These are phyloP conservation scores for Termitomyces sp. DNA, from an alignment of 768 basidiomycete species.

Conservation along the genomic window DNA sequence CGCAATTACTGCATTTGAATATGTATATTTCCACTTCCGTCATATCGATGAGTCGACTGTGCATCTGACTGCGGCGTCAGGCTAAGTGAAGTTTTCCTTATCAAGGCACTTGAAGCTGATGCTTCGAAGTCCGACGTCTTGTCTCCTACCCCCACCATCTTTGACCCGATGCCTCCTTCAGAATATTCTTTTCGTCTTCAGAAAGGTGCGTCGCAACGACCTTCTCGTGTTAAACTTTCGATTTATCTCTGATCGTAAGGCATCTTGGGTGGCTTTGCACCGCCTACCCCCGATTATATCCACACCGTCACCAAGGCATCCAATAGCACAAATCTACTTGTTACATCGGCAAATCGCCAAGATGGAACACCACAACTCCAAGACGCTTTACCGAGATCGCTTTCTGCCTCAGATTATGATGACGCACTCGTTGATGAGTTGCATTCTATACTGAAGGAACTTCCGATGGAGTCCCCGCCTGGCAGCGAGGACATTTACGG, in stretches of 20 bases:
- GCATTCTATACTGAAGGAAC: slow-evolving; percentile 47
- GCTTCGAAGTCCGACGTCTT: background rate
- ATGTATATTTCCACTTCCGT: background rate
- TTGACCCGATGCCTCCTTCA: slow-evolving; percentile 26
- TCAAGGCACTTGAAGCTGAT: background rate
- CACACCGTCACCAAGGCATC: slow-evolving; percentile 42
- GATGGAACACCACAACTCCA: slow-evolving; percentile 40
- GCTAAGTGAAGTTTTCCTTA: background rate
- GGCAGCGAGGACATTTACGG: slow-evolving; percentile 74
- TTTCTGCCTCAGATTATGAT: slow-evolving; percentile 25
- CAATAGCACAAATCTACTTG: slow-evolving; percentile 28
- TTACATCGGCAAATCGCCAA: slow-evolving; percentile 43
- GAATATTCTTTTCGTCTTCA: slow-evolving; percentile 58
- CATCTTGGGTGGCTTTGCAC: slow-evolving; percentile 71
- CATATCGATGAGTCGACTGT: background rate
- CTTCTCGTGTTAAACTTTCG: background rate
- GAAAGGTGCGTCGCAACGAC: slow-evolving; percentile 36
- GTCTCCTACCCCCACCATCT: background rate
- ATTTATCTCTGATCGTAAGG: slow-evolving; percentile 34
- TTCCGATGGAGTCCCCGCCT: slow-evolving; percentile 51
- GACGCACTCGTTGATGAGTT: slow-evolving; percentile 50
- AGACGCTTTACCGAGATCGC: slow-evolving; percentile 35
- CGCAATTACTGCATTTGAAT: too few species aligned
- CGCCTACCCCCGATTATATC: slow-evolving; percentile 55
- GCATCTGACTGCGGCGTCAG: background rate